Conservation (phyloP, 805 yeast species). For the Metschnikowia aberdeeniae region DNA sequence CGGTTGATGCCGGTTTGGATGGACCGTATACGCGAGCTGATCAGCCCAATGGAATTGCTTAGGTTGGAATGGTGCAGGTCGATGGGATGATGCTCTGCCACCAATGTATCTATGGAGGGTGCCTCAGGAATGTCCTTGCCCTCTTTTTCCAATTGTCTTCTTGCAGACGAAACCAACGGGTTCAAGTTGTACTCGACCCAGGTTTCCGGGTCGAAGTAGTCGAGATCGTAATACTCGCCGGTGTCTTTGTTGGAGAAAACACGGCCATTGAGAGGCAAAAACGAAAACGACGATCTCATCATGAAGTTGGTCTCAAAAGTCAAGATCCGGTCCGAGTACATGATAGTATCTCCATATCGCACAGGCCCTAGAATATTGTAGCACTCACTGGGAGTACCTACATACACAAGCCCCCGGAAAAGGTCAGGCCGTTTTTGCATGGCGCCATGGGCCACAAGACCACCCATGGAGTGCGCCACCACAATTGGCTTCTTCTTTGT, state of each 20-base stretch:
- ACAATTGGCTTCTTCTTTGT: slow-evolving; percentile 61
- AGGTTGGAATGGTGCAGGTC: slow-evolving; percentile 3
- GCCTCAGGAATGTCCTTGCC: slow-evolving; percentile 2
- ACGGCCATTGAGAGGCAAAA: slow-evolving; percentile 71
- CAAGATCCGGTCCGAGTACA: slow-evolving; percentile 67
- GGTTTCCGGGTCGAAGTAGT: slow-evolving; percentile 72
- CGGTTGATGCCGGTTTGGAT: slow-evolving; percentile 13
- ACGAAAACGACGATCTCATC: slow-evolving; percentile 80
- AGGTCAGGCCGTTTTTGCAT: slow-evolving; percentile 64
- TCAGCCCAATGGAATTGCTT: slow-evolving; percentile 9
- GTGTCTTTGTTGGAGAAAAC: slow-evolving; percentile 65
- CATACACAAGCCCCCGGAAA: slow-evolving; percentile 73
- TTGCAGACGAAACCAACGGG: slow-evolving; percentile 57
- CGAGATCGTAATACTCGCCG: slow-evolving; percentile 56
- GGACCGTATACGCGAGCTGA: slow-evolving; percentile 22
- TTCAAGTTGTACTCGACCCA: slow-evolving; percentile 77
- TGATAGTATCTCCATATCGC: slow-evolving; percentile 74
- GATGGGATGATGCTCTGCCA: slow-evolving; percentile 7
- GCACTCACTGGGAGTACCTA: slow-evolving; percentile 81
- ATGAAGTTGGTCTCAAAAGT: slow-evolving; percentile 81
- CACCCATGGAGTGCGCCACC: slow-evolving; percentile 95
- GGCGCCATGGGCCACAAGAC: slow-evolving; percentile 76
- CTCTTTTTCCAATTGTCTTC: slow-evolving; percentile 17
- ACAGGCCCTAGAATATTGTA: slow-evolving; percentile 84
- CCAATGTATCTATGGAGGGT: slow-evolving; percentile 10